phyloP scores from a whole-genome alignment of 2,329 filamentous ascomycete genomes.

The Microcyclospora tardicrescens region DNA sequence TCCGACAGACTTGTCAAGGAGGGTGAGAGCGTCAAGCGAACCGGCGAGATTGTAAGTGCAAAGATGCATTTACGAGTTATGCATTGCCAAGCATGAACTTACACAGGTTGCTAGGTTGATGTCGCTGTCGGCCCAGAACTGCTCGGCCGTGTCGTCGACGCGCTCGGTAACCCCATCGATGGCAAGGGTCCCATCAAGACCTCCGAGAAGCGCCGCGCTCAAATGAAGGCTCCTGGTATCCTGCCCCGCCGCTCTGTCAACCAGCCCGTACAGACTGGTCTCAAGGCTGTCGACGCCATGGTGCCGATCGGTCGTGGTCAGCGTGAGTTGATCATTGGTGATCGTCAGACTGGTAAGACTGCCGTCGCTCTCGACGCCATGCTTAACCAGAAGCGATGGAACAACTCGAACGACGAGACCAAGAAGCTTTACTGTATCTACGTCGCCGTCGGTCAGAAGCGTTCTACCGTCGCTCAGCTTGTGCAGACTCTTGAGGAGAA shows the following conservation, averaged over 20 bases:
- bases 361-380: constrained; percentile 96
- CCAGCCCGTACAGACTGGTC: constrained; percentile 97
- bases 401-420: constrained; percentile 68
- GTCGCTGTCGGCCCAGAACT: constrained; percentile 85
- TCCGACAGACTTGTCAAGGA: constrained; percentile 99
- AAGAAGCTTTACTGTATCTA: constrained; percentile 99
- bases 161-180: constrained; percentile 97
- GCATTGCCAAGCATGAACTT: neutral
- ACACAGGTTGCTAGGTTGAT: constrained; percentile 56
- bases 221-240: constrained; percentile 98
- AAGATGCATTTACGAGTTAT: neutral
- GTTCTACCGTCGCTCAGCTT: constrained; percentile 96
- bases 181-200: constrained; percentile 96
- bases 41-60: constrained; percentile 88
- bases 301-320: constrained; percentile 99
- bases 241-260: constrained; percentile 93
- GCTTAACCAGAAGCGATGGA: constrained; percentile 99
- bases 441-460: constrained; percentile 98
- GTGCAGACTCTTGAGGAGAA: constrained; percentile 99
- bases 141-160: constrained; percentile 96
- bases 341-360: constrained; percentile 99
- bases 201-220: constrained; percentile 84
- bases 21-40: constrained; percentile 99
- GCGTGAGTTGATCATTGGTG: constrained; percentile 99
- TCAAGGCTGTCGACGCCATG: constrained; percentile 99